Evolutionary conservation across 116 monocot species (phyloP).

Genomic region (Papilionanthe hybrid): DNA sequence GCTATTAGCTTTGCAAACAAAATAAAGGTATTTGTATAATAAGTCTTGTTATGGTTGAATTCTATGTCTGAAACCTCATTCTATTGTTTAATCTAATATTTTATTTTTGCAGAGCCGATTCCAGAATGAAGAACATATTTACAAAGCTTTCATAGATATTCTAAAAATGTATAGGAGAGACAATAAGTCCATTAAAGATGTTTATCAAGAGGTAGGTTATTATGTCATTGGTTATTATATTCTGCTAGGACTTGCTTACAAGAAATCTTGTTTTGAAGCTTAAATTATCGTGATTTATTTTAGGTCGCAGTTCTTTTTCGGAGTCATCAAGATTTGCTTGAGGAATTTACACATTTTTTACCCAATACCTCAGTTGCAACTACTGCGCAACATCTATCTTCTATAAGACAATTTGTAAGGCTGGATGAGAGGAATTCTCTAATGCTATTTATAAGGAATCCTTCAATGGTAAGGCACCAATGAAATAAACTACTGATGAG

Average conservation of each 20-base stretch:
- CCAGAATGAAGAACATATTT: conserved; percentile 48
- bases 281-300: not conserved
- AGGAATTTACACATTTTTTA: conserved; percentile 91
- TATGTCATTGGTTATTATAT: not conserved
- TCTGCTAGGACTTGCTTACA: not conserved
- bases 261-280: not conserved
- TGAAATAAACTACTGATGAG: not conserved
- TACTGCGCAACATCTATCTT: conserved; percentile 22
- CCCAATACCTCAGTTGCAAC: conserved; percentile 52
- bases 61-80: not conserved
- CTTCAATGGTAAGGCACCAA: conserved; percentile 12
- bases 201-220: conserved; percentile 42
- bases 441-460: conserved; percentile 32
- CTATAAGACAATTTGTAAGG: conserved; percentile 35
- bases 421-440: conserved; percentile 61
- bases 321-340: conserved; percentile 75
- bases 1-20: conserved; percentile 49
- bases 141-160: conserved; percentile 61
- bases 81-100: not conserved
- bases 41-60: not conserved
- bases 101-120: conserved; percentile 37
- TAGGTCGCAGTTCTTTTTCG: conserved; percentile 68
- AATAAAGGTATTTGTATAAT: conserved; percentile 19
- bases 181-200: conserved; percentile 49
- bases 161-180: conserved; percentile 62